Conservation (phyloP, 345 rosid genomes). For the Conringia planisiliqua region DNA sequence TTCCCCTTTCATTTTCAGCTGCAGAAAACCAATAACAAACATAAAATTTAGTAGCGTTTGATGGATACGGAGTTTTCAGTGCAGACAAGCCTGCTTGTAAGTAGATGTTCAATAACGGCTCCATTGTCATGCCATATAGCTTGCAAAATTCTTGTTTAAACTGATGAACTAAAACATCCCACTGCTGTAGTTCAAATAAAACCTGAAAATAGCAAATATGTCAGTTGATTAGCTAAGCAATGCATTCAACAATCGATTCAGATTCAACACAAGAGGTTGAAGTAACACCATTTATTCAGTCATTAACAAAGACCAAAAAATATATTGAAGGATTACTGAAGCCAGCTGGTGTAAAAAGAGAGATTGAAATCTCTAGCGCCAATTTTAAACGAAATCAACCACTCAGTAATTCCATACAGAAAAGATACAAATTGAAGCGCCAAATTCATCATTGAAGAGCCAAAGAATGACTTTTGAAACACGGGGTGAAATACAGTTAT, state of each 20-base stretch:
- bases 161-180: conserved; percentile 87
- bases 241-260: not conserved
- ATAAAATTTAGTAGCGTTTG: conserved; percentile 14
- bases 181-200: conserved; percentile 82
- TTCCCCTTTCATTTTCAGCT: not conserved
- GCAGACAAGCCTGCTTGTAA: conserved; percentile 97
- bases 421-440: conserved; percentile 1
- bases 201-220: conserved; percentile 40
- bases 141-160: conserved; percentile 92
- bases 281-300: not conserved
- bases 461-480: conserved; percentile 1
- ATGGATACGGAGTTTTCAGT: conserved; percentile 91
- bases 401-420: not conserved
- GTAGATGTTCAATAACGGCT: conserved; percentile 85
- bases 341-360: not conserved
- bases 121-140: conserved; percentile 93
- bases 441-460: not conserved
- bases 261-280: not conserved
- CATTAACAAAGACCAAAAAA: not conserved
- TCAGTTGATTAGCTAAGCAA: conserved; percentile 10
- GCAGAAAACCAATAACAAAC: conserved; percentile 1
- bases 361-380: not conserved
- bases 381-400: not conserved
- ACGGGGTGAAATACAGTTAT: not conserved
- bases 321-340: not conserved